Evolutionary conservation across 2,329 filamentous ascomycete genomes (phyloP), one percentile per base, ranked within the genome.

Genomic region (Pseudogymnoascus sp.): DNA sequence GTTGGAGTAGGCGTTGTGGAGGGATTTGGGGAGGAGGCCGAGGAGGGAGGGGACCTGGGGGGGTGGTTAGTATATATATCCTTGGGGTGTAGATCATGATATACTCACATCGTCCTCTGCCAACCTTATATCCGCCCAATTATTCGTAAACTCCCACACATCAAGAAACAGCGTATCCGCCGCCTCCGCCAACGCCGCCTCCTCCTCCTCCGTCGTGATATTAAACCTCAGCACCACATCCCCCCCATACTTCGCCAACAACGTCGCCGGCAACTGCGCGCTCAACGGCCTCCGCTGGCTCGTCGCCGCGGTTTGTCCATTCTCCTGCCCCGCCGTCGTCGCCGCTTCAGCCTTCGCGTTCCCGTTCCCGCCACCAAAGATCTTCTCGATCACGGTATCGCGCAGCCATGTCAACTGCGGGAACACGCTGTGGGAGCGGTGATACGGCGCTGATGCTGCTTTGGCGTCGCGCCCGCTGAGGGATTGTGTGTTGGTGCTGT

Each of bases 141-240:
- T 83, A 16, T 86, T 80, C 5, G 87, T 89, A 69, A 90, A 91
- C 21, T 90, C 88, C 95, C 95, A 99, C 1, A 97, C 84, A 72
- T 99, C 95, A 45, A 97, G 80, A 69, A 95, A 88, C 23, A 97
- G 82, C 16, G 86, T 84, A 66, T 89, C 82, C 0, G 87, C 82
- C 2, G 91, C 91, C 64, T 89, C 83, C n/a, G 86, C 82, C 63
- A 96, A 78, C 1, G 87, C 87, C 36, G 78, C 76, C 64, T 90
- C 87, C 71, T 96, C 90, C 18, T 86, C 81, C 2, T 80, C 75
- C 26, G 83, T 86, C 66, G 83, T 86, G 63, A 97, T 78, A 71
- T 89, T 91, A 81, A 97, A 97, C 40, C 95, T 87, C 67, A 97
- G 78, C 14, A 99, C 91, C n/a, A 96, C 81, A 75, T 97, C 87